Evolutionary conservation across 345 rosid species (phyloP).

Genomic region (Leavenworthia alabamica): DNA sequence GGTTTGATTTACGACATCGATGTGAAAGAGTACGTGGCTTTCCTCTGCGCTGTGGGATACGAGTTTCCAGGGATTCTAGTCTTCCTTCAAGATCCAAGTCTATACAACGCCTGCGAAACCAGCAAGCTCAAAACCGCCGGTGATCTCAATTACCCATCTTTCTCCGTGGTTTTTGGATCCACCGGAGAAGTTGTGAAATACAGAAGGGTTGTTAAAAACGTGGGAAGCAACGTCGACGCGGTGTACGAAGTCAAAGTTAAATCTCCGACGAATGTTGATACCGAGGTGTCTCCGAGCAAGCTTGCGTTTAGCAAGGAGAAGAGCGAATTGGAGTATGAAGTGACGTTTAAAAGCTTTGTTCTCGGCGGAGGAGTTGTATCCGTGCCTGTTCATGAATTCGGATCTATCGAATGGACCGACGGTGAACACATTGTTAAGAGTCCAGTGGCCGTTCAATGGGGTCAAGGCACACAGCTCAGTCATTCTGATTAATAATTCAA

Average conservation of each 20-base stretch:
- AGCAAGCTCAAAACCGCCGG: slow-evolving; percentile 42
- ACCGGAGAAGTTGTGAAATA: slow-evolving; percentile 35
- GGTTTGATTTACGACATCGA: slow-evolving; percentile 75
- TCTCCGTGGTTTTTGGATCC: slow-evolving; percentile 49
- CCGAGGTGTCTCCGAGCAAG: slow-evolving; percentile 52
- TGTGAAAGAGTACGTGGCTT: slow-evolving; percentile 41
- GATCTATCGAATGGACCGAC: slow-evolving; percentile 77
- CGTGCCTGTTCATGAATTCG: slow-evolving; percentile 34
- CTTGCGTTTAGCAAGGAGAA: slow-evolving; percentile 54
- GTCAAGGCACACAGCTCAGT: slow-evolving; percentile 37
- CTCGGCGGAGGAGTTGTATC: slow-evolving; percentile 31
- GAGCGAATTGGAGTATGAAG: slow-evolving; percentile 45
- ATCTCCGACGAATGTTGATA: slow-evolving; percentile 49
- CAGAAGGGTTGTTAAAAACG: slow-evolving; percentile 61
- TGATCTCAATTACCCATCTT: slow-evolving; percentile 67
- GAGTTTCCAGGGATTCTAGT: slow-evolving; percentile 44
- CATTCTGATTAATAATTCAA: slow-evolving; percentile 23
- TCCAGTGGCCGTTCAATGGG: slow-evolving; percentile 61
- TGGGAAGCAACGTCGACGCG: slow-evolving; percentile 47
- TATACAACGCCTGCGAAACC: slow-evolving; percentile 32
- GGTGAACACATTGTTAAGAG: slow-evolving; percentile 68
- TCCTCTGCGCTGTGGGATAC: slow-evolving; percentile 85
- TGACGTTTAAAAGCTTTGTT: slow-evolving; percentile 45
- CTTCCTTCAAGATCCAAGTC: slow-evolving; percentile 43
- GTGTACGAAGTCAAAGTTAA: slow-evolving; percentile 54